Evolutionary conservation across 257 asterid species (phyloP).

Genomic region (Salvia miltiorrhiza): DNA sequence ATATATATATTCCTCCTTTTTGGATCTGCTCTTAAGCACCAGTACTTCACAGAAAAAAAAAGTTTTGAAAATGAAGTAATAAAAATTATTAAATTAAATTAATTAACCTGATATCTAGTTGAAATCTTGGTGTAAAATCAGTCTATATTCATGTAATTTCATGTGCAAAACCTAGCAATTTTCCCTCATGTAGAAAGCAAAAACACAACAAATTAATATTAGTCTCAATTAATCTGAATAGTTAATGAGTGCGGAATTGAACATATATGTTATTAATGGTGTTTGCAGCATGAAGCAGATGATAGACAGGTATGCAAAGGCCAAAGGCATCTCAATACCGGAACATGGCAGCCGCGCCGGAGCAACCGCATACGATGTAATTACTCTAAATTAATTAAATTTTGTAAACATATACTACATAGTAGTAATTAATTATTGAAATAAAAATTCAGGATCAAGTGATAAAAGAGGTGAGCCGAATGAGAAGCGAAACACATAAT

Average conservation of each 20-base stretch:
- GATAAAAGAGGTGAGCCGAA: slow-evolving; percentile 39
- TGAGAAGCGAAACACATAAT: slow-evolving; percentile 55
- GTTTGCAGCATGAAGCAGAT: slow-evolving; percentile 72
- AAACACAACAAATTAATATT: no score
- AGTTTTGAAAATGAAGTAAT: not conserved
- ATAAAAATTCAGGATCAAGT: slow-evolving; percentile 38
- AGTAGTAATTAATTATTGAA: not conserved
- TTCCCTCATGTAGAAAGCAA: no score
- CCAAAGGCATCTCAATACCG: slow-evolving; percentile 42
- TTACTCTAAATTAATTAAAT: no score
- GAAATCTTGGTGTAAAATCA: not conserved
- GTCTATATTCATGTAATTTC: not conserved
- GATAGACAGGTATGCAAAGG: slow-evolving; percentile 52
- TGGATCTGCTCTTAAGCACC: no score
- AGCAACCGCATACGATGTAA: slow-evolving; percentile 33
- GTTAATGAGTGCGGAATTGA: no score
- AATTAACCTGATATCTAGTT: not conserved
- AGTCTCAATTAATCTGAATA: no score
- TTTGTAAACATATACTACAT: not conserved
- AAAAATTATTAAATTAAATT: no score
- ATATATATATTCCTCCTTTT: not conserved
- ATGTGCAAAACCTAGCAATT: not conserved
- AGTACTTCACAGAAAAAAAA: not conserved
- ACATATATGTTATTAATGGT: no score
- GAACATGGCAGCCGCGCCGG: slow-evolving; percentile 30